A percentile compares a stretch with the other conserved stretches of the same genome.
Conservation (phyloP, 768 basidiomycete genomes). For the Leccinum uliginosum region DNA sequence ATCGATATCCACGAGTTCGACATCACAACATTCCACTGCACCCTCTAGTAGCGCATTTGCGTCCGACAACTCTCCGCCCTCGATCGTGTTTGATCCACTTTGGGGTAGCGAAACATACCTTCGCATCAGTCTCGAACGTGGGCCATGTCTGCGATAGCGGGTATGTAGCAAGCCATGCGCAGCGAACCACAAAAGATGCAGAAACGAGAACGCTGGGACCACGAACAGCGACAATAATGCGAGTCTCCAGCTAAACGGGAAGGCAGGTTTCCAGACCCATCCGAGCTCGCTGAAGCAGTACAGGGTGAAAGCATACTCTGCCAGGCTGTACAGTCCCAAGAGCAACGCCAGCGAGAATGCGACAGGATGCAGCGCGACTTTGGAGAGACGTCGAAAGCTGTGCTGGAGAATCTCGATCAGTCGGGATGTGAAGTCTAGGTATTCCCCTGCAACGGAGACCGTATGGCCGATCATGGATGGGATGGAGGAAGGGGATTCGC, state of each 20-base stretch:
- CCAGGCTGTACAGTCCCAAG: conserved; percentile 5
- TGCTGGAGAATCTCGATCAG: neutral
- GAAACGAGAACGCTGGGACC: conserved; percentile 7
- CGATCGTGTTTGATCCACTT: conserved; percentile 3
- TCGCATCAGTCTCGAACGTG: neutral
- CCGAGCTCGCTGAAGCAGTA: conserved; percentile 2
- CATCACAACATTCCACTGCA: neutral
- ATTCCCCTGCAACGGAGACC: no score
- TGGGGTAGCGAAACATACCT: conserved; percentile 8
- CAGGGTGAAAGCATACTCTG: conserved; percentile 6
- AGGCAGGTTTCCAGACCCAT: conserved; percentile 14
- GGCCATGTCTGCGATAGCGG: no score
- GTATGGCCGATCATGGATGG: no score
- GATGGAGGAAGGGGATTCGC: no score
- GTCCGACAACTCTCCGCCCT: neutral
- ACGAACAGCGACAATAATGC: conserved; percentile 10
- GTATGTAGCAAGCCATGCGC: neutral
- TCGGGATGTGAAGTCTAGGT: no score
- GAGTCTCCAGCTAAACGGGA: conserved; percentile 18
- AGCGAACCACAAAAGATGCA: conserved; percentile 6
- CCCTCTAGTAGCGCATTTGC: no score
- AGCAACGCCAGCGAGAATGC: neutral
- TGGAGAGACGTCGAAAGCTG: neutral
- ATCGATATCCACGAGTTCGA: neutral
- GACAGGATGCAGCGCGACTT: neutral